These are phyloP conservation scores for Aspergillus sclerotioniger DNA, from an alignment of 495 filamentous ascomycete genomes.

Conservation along the genomic window DNA sequence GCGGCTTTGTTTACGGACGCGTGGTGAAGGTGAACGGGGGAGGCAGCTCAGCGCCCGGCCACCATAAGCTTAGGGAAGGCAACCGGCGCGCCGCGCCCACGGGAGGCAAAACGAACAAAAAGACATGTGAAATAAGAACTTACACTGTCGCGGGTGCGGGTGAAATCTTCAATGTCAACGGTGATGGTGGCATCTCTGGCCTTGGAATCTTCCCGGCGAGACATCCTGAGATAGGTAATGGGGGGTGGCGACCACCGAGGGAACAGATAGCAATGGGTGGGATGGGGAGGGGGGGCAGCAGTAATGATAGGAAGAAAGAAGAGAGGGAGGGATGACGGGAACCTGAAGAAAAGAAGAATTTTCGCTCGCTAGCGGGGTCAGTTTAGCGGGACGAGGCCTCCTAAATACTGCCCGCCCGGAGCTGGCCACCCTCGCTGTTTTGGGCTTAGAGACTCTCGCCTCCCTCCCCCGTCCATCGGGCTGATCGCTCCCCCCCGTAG, in stretches of 20 bases:
- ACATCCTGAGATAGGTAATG: slow-evolving; percentile 25
- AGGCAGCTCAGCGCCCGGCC: neutral
- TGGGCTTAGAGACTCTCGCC: slow-evolving; percentile 15
- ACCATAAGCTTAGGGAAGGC: neutral
- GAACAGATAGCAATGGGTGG: neutral
- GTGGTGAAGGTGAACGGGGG: neutral
- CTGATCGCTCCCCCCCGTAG: too few relatives aligned
- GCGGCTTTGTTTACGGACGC: slow-evolving; percentile 16
- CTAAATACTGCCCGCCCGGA: slow-evolving; percentile 19
- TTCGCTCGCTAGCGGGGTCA: slow-evolving; percentile 25
- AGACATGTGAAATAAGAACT: slow-evolving; percentile 29
- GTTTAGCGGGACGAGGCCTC: slow-evolving; percentile 8
- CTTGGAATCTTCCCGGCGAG: slow-evolving; percentile 31
- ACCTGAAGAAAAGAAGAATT: slow-evolving; percentile 23
- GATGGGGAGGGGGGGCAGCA: slow-evolving; percentile 2
- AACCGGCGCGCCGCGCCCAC: neutral
- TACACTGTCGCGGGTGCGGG: slow-evolving; percentile 63
- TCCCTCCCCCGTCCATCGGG: neutral
- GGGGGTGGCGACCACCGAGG: slow-evolving; percentile 17
- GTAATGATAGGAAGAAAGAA: slow-evolving; percentile 8
- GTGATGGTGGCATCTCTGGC: slow-evolving; percentile 35
- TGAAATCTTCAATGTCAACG: slow-evolving; percentile 61
- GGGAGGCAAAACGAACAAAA: slow-evolving; percentile 10
- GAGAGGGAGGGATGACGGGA: slow-evolving; percentile 6
- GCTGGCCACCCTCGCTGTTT: slow-evolving; percentile 12